Percentiles rank a stretch among this genome's conserved stretches.
Conservation (phyloP, 1,284 basidiomycete genomes). For the Sporisorium exsertum region DNA sequence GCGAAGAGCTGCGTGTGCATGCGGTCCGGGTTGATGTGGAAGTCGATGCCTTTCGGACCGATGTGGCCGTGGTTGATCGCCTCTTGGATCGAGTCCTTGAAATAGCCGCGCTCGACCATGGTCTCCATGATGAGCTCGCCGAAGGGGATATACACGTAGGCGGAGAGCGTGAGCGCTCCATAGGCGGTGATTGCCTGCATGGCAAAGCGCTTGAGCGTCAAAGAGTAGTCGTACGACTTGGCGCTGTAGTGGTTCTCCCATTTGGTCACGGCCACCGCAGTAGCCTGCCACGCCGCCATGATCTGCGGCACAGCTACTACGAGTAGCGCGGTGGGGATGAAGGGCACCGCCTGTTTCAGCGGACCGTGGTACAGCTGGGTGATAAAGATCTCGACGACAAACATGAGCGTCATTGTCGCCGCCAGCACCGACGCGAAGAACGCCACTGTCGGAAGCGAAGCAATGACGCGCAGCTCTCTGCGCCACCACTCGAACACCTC, state of each 20-base stretch:
- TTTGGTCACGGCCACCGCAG: conserved; percentile 79
- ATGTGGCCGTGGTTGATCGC: conserved; percentile 58
- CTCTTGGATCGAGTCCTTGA: conserved; percentile 48
- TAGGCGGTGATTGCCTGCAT: conserved; percentile 90
- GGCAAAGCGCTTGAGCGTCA: conserved; percentile 92
- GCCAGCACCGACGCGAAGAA: conserved; percentile 80
- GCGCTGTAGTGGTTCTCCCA: conserved; percentile 82
- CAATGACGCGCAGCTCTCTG: conserved; percentile 77
- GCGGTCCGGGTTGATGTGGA: conserved; percentile 74
- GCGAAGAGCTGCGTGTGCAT: conserved; percentile 94
- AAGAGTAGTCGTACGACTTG: conserved; percentile 79
- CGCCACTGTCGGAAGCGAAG: conserved; percentile 82
- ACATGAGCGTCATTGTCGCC: conserved; percentile 70
- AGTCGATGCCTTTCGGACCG: conserved; percentile 47
- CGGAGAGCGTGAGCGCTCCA: conserved; percentile 69
- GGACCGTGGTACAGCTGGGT: conserved; percentile 78
- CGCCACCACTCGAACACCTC: conserved; percentile 69
- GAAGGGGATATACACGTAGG: conserved; percentile 69
- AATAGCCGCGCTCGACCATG: conserved; percentile 60
- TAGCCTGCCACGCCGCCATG: conserved; percentile 80
- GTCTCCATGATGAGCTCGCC: conserved; percentile 64
- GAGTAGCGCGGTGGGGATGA: conserved; percentile 87
- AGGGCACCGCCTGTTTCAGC: conserved; percentile 78
- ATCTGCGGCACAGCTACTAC: conserved; percentile 84
- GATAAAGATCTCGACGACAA: conserved; percentile 68